Base-by-base conservation (phyloP, 257 asterid species). In the Ocimum tenuiflorum region DNA sequence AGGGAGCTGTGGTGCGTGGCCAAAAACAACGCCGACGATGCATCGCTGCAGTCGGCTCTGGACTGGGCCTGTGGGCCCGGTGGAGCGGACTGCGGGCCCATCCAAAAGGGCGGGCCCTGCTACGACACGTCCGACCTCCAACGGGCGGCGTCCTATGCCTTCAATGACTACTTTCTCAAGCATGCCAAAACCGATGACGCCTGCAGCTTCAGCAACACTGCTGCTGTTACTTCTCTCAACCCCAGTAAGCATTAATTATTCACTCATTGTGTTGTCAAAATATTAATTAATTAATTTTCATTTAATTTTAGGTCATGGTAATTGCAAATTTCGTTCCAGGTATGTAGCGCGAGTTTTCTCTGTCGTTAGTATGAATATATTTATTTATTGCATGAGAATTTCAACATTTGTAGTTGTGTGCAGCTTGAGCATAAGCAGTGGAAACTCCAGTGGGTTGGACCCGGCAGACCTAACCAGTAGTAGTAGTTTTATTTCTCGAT, bases 1-100 rank as follows among this genome's bases (percentile, higher is more conserved):
- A 69, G 72, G 70, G 77, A 86, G 68, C 82, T 88, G 7, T 91
- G 97, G 97, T 91, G 97, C 68, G 96, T 91, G 57, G 95, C 96
- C 0, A 88, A 85, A 76, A 86, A 88, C 80, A 86, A 91, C 69
- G 97, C 96, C 0, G 88, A 76, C 14, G 96, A 86, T 72, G 56
- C 74, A 6, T 84, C 89, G 0, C 81, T 91, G 19, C 91, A 88
- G 79, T 47, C 85, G 1, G 91, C 96, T 0, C 64, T 88, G 33
- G 89, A 85, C 48, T 91, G 97, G 97, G 83, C 91, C 0, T 91
- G 97, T 68, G 91, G 94, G 65, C 69, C 75, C 17, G 97, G 96
- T 3, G 88, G 91, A 17, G 91, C 88, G 2, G 76, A 85, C 61
- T 91, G 97, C 11, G 78, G 82, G 13, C 85, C 89, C 0, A 85